Evolutionary conservation across 139 green algal species (phyloP).

Genomic region (Diplosphaera chodatii): DNA sequence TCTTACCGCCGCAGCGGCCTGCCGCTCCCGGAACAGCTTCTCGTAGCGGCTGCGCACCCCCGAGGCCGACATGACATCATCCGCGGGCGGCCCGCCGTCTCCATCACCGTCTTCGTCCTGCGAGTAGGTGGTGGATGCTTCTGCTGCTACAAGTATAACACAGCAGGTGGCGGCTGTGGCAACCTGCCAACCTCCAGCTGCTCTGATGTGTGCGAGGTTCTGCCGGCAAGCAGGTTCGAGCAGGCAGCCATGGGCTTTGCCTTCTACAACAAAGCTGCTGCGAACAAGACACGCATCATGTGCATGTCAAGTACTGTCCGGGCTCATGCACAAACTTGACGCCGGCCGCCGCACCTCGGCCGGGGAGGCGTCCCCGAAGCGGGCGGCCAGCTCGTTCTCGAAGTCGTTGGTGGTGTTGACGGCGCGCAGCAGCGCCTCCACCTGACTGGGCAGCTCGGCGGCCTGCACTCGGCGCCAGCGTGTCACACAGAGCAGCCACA

Average conservation of each 20-base stretch:
- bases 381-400: conserved; percentile 82
- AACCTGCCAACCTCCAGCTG: too few species aligned
- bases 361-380: conserved; percentile 46
- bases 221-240: too few species aligned
- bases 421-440: conserved; percentile 76
- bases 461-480: background rate
- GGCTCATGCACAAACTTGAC: background rate
- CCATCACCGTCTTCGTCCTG: conserved; percentile 19
- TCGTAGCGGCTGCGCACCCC: conserved; percentile 29
- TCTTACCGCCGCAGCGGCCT: conserved; percentile 1
- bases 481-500: background rate
- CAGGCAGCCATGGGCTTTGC: too few species aligned
- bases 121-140: too few species aligned
- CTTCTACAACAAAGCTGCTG: too few species aligned
- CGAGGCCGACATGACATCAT: conserved; percentile 11
- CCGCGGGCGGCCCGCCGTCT: conserved; percentile 8
- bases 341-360: background rate
- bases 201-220: too few species aligned
- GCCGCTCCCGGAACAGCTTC: conserved; percentile 27
- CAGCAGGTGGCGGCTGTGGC: too few species aligned
- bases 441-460: conserved; percentile 43
- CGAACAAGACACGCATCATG: too few species aligned
- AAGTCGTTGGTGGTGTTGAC: conserved; percentile 95
- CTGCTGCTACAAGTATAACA: too few species aligned
- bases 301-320: too few species aligned